Evolutionary conservation across 2,329 filamentous ascomycete genomes (phyloP).

Genomic region (Tolypocladium album): DNA sequence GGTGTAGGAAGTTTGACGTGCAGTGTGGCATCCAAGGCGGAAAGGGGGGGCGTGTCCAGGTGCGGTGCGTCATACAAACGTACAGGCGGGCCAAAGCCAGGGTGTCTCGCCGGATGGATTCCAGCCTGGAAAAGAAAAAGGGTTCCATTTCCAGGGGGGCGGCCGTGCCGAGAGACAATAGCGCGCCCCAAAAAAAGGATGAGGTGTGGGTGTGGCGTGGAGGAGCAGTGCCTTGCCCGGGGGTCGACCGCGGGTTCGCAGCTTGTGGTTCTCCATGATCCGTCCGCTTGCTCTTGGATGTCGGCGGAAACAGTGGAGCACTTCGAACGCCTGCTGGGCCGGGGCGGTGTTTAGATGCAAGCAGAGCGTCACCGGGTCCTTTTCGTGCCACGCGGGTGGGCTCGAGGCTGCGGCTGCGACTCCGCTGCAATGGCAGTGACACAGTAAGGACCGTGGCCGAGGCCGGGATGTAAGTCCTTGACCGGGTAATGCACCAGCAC

Average conservation of each 20-base stretch:
- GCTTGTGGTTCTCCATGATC: background rate
- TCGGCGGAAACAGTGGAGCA: background rate
- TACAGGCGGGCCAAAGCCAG: slow-evolving; percentile 15
- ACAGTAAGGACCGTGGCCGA: background rate
- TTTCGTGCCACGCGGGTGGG: background rate
- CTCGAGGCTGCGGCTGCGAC: background rate
- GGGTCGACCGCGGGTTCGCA: too few relatives aligned
- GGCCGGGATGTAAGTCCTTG: background rate
- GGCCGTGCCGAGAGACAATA: slow-evolving; percentile 13
- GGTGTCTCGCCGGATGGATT: slow-evolving; percentile 24
- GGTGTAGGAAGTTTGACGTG: background rate
- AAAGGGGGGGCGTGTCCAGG: background rate
- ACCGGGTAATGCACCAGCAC: background rate
- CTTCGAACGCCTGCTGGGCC: background rate
- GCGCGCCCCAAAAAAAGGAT: slow-evolving; percentile 1
- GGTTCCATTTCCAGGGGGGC: slow-evolving; percentile 8
- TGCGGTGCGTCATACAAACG: slow-evolving; percentile 16
- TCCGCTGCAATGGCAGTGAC: background rate
- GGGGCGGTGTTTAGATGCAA: background rate
- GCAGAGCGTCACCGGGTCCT: background rate
- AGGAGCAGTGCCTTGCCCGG: background rate
- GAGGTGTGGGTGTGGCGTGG: background rate
- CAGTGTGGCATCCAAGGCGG: background rate
- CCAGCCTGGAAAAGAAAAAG: slow-evolving; percentile 8
- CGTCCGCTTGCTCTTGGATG: background rate